These are phyloP conservation scores for Talaromyces albobiverticillius DNA, from an alignment of 2,329 filamentous ascomycete species.

Conservation along the genomic window DNA sequence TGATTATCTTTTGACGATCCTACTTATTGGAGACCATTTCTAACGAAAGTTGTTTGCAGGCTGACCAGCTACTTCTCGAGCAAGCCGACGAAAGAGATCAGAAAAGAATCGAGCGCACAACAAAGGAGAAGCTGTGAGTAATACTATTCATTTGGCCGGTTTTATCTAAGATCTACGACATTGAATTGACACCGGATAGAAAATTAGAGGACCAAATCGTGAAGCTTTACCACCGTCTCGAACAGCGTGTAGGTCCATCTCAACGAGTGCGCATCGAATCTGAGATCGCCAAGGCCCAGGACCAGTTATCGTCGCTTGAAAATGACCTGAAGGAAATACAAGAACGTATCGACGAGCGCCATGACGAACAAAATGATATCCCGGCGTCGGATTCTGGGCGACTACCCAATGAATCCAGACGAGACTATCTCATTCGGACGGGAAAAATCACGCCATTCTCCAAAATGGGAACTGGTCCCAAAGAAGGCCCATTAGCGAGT, in stretches of 20 bases:
- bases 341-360: conserved; percentile 73
- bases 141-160: not conserved
- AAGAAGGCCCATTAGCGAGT: conserved; percentile 62
- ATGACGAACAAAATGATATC: conserved; percentile 52
- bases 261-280: conserved; percentile 44
- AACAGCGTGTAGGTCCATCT: conserved; percentile 53
- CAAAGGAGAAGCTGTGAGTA: conserved; percentile 45
- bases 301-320: conserved; percentile 62
- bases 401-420: conserved; percentile 74
- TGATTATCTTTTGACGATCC: not conserved
- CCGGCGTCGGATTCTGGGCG: conserved; percentile 48
- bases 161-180: not conserved
- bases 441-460: conserved; percentile 98
- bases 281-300: conserved; percentile 64
- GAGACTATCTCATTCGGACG: conserved; percentile 89
- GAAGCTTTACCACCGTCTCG: conserved; percentile 56
- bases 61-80: conserved; percentile 58
- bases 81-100: conserved; percentile 63
- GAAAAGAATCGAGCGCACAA: conserved; percentile 60
- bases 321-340: conserved; percentile 78
- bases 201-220: conserved; percentile 66
- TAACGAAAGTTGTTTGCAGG: conserved; percentile 32
- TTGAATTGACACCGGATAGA: conserved; percentile 18
- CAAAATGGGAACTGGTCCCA: conserved; percentile 62
- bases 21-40: not conserved